These are phyloP conservation scores for Mimosa pudica DNA, from an alignment of 306 rosid species.

Conservation along the genomic window DNA sequence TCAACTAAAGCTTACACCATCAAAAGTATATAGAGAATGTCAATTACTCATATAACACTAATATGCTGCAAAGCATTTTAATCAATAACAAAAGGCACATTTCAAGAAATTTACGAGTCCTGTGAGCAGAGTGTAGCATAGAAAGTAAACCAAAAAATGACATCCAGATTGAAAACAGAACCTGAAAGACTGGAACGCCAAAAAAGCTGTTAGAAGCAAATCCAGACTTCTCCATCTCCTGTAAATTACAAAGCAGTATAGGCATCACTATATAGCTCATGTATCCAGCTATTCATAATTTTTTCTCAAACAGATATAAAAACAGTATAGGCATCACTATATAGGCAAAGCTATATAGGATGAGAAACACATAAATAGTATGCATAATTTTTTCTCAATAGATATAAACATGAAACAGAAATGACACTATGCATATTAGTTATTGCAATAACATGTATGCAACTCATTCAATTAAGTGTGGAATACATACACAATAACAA, in stretches of 20 bases:
- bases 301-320: too few species aligned
- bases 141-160: constrained; percentile 14
- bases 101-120: too few species aligned
- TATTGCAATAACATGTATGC: background rate
- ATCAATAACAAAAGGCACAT: too few species aligned
- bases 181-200: constrained; percentile 97
- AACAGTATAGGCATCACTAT: too few species aligned
- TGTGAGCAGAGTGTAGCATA: constrained; percentile 10
- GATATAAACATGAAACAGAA: too few species aligned
- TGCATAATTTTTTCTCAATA: background rate
- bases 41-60: too few species aligned
- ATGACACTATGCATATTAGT: background rate
- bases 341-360: background rate
- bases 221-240: constrained; percentile 82
- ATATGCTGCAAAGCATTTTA: too few species aligned
- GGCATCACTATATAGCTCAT: constrained; percentile 17
- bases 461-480: background rate
- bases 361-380: background rate
- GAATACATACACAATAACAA: background rate
- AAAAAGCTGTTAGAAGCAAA: constrained; percentile 57
- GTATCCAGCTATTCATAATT: background rate
- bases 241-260: constrained; percentile 24
- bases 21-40: too few species aligned
- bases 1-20: too few species aligned
- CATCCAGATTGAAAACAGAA: constrained; percentile 37